Conservation (phyloP, 2,329 filamentous ascomycete genomes). For the Arthroderma sp. region DNA sequence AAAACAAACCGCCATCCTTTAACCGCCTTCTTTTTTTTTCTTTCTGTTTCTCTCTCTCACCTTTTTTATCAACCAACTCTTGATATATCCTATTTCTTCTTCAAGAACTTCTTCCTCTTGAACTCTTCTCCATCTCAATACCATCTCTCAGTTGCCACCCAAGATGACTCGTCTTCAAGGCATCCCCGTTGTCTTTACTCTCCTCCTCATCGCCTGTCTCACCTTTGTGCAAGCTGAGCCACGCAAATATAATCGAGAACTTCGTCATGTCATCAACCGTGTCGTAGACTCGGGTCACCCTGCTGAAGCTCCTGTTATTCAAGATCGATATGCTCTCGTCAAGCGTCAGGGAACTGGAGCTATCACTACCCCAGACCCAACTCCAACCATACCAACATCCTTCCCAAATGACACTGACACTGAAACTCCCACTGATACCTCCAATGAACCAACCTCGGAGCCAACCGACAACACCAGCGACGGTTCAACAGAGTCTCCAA, state of each 20-base stretch:
- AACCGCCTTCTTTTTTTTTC: background rate
- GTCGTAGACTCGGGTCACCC: background rate
- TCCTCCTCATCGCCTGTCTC: conserved; percentile 2
- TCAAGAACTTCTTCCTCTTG: background rate
- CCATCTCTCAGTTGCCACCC: background rate
- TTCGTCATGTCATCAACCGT: background rate
- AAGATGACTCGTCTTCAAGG: conserved; percentile 6
- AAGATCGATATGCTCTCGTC: conserved; percentile 6
- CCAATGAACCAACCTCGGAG: background rate
- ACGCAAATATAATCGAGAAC: background rate
- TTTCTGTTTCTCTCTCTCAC: background rate
- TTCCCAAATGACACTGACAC: background rate
- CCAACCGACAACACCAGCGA: background rate
- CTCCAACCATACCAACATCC: conserved; percentile 4
- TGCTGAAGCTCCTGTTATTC: background rate
- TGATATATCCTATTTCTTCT: background rate
- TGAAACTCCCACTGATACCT: background rate
- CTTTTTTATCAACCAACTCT: background rate
- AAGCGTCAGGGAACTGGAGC: conserved; percentile 7
- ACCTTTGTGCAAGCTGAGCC: conserved; percentile 6
- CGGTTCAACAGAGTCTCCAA: background rate
- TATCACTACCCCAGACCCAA: conserved; percentile 6
- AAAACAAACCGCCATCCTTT: too few relatives aligned
- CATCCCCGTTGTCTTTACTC: conserved; percentile 1
- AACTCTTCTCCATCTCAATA: background rate